Evolutionary conservation across 306 rosid species (phyloP).

Genomic region (Biancaea sappan): DNA sequence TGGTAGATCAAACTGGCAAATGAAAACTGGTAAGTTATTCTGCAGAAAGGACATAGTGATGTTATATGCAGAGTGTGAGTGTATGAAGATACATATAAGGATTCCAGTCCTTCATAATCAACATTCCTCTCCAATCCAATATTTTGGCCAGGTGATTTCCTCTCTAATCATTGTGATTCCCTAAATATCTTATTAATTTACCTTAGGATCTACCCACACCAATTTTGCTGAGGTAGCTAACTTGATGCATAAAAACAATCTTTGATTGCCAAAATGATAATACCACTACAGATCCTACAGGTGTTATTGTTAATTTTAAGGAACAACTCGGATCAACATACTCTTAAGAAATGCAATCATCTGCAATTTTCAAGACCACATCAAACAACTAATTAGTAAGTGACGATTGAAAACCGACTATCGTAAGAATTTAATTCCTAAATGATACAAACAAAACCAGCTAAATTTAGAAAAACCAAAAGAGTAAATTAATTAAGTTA

Average conservation of each 20-base stretch:
- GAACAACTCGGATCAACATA: constrained; percentile 49
- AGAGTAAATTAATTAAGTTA: too few species aligned
- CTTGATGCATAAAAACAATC: constrained; percentile 5
- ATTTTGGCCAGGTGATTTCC: background rate
- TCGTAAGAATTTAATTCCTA: too few species aligned
- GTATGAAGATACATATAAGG: background rate
- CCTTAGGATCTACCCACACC: constrained; percentile 13
- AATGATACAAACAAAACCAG: too few species aligned
- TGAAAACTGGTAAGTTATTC: too few species aligned
- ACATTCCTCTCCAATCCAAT: constrained; percentile 7
- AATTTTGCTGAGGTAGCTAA: constrained; percentile 16
- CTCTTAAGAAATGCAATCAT: constrained; percentile 68
- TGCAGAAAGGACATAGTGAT: background rate
- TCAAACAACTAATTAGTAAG: background rate
- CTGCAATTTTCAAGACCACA: constrained; percentile 51
- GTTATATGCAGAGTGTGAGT: background rate
- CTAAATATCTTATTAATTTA: constrained; percentile 3
- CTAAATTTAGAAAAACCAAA: too few species aligned
- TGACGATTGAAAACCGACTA: too few species aligned
- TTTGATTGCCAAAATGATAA: too few species aligned
- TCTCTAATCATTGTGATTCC: background rate
- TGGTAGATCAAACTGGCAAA: too few species aligned
- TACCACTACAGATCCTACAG: too few species aligned
- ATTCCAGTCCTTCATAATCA: constrained; percentile 1
- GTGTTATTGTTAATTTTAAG: constrained; percentile 34